Evolutionary conservation across 2,329 filamentous ascomycete genomes (phyloP), one percentile per base, ranked within the genome.

Genomic region (Fusarium sp.): DNA sequence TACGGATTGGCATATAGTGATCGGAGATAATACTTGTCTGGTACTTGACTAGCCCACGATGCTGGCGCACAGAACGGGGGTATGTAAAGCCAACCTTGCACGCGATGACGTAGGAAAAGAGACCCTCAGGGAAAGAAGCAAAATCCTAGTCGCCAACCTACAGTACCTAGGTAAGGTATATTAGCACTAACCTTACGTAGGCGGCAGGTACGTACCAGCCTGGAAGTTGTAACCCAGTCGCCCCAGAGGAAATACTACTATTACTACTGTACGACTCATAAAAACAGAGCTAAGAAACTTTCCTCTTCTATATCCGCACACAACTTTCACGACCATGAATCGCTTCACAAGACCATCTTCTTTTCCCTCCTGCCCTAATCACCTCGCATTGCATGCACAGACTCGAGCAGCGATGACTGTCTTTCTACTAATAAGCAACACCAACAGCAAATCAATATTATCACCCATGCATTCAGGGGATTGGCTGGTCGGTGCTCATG

Each of bases 71-170:
- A 58, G 47, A 59, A 66, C 46, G 56, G 55, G 48, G 60, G 36
- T 48, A 55, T n/a, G 35, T 55, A 58, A 58, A 51, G 37, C 29
- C 41, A 63, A 58, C 65, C 67, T 62, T 66, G 70, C 63, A 69
- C 62, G 47, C 58, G 55, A 73, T 73, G 71, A 73, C 71, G 71
- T 73, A 73, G 71, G 37, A 45, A 68, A 68, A 66, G 62, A 39
- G 45, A 58, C 58, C 63, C 59, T 59, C 67, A 57, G 46, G 43
- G 43, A 51, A 49, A 58, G 53, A 61, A 67, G 53, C 49, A 67
- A 51, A 45, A 65, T 39, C 61, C 62, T 59, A 57, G 53, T 42
- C 35, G 29, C 29, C 29, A 31, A 14, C 29, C 29, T 4, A 11
- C 29, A 11, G 25, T 31, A 31, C 29, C 25, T 52, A 42, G 8